Conservation (phyloP, 768 basidiomycete species). For the Kwoniella botswanensis region DNA sequence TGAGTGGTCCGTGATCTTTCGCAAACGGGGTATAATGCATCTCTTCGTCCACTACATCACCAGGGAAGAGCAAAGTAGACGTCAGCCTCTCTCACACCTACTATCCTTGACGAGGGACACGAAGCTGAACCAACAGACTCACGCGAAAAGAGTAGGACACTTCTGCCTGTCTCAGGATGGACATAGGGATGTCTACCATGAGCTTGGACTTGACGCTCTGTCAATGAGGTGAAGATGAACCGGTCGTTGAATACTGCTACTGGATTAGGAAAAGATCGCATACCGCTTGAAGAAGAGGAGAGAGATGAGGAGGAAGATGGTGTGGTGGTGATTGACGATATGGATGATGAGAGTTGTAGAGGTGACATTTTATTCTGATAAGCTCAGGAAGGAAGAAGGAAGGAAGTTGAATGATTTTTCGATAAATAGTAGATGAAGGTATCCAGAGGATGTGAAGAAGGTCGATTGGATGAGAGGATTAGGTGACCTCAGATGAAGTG, state of each 20-base stretch:
- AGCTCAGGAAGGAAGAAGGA: neutral
- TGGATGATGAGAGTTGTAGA: neutral
- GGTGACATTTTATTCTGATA: neutral
- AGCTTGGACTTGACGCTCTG: conserved; percentile 25
- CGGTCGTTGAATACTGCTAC: conserved; percentile 43
- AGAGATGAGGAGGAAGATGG: neutral
- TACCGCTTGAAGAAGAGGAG: neutral
- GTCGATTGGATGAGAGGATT: neutral
- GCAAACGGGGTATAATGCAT: conserved; percentile 50
- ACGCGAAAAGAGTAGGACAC: conserved; percentile 41
- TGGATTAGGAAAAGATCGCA: conserved; percentile 35
- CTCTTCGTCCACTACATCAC: conserved; percentile 46
- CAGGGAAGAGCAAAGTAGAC: neutral
- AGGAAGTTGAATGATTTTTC: neutral
- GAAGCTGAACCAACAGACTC: conserved; percentile 19
- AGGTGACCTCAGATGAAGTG: neutral
- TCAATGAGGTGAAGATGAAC: conserved; percentile 50
- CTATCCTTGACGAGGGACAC: neutral
- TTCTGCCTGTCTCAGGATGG: conserved; percentile 39
- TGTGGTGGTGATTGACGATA: neutral
- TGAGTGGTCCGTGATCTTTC: conserved; percentile 52
- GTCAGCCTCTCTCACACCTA: neutral
- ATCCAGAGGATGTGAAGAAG: neutral
- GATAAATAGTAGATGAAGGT: neutral
- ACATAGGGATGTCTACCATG: conserved; percentile 27